Percentiles rank a stretch among this genome's conserved stretches.
Evolutionary conservation across 805 yeast genomes (phyloP).

Genomic region (Scheffersomyces coipomensis): DNA sequence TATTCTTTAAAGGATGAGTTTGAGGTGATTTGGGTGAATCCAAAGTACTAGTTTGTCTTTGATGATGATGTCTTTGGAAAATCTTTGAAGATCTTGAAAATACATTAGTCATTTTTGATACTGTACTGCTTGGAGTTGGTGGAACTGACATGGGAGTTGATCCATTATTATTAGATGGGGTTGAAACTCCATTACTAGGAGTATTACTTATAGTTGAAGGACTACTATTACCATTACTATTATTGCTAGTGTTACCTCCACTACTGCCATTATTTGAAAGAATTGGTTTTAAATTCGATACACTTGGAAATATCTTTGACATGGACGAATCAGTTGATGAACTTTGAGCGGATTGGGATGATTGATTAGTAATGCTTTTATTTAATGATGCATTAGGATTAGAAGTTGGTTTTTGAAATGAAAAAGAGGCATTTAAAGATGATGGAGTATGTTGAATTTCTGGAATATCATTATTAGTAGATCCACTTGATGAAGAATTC

Average conservation of each 20-base stretch:
- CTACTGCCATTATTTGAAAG: background rate
- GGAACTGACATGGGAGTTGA: background rate
- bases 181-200: no score
- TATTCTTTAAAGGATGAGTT: constrained; percentile 18
- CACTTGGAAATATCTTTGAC: background rate
- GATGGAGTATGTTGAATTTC: background rate
- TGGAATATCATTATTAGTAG: background rate
- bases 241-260: no score
- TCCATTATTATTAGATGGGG: no score
- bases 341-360: background rate
- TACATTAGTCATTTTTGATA: constrained; percentile 18
- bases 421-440: background rate
- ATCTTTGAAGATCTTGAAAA: constrained; percentile 25
- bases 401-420: background rate
- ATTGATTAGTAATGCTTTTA: background rate
- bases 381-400: background rate
- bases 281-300: background rate
- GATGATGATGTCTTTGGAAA: constrained; percentile 19
- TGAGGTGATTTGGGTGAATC: constrained; percentile 8
- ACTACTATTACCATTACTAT: no score
- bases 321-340: background rate
- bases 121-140: constrained; percentile 3
- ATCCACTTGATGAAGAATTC: background rate
- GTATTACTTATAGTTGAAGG: no score
- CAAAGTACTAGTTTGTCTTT: background rate